Base-by-base conservation (phyloP, 2,329 filamentous ascomycete genomes). In the Diaporthe ampelina region DNA sequence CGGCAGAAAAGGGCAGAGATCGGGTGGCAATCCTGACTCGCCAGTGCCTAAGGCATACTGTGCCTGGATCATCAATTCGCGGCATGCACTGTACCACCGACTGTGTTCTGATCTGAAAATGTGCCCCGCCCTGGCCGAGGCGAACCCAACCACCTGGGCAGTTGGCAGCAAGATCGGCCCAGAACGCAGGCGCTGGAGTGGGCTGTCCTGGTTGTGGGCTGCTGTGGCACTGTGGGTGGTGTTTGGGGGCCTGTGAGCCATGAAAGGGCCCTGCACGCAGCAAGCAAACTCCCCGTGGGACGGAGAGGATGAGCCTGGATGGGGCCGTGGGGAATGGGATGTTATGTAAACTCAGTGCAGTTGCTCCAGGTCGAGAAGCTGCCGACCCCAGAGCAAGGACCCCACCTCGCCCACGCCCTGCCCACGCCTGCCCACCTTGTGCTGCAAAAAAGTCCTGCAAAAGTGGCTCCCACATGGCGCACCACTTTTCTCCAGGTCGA, bases 401-500 rank as follows among this genome's bases (percentile, higher is more conserved):
- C 63, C 63, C 63, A 67, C 63, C 45, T 19, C 21, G 45, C 58
- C 40, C 45, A 29, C 37, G 4, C 63, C 45, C 17, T 15, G 45
- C 58, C 40, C 45, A 29, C 37, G 4, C 26, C 24, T 29, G 35
- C 57, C 61, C 29, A 37, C 19, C 21, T 11, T 21, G 8, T 48
- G 43, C 45, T 24, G 19, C 19, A 48, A 48, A n/a, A 68, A 21
- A 40, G 21, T 68, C 29, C n/a, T 68, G 63, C 63, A 43, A 43
- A 43, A 48, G 54, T 8, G 40, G 54, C 50, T 59, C 43, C 68
- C 68, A 70, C 29, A 70, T 70, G 54, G 68, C 54, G 56, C 67
- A 59, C 69, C 69, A 61, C 69, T 71, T 45, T 72, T 72, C 73
- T 75, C 70, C 70, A 73, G 70, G 43, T 52, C 48, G 24, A 71